Percentiles rank a stretch among this genome's conserved stretches.
Conservation (phyloP, 176 grass and related monocot genomes). For the Oryza nivara region DNA sequence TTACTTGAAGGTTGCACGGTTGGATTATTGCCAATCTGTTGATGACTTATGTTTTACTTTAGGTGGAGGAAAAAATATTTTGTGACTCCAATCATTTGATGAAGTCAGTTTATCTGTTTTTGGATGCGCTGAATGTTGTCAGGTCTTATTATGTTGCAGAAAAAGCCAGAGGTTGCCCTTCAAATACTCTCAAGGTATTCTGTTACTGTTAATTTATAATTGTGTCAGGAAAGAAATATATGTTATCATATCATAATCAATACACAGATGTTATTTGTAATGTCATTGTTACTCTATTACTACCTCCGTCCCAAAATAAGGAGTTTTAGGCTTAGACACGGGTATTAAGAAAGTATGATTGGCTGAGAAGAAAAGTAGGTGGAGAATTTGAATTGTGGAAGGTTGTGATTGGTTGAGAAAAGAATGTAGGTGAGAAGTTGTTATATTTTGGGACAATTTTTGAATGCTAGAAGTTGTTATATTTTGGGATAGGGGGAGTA, state of each 20-base stretch:
- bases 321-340: background rate
- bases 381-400: too few species aligned
- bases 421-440: too few species aligned
- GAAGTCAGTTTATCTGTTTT: conserved; percentile 81
- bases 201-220: conserved; percentile 33
- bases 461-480: background rate
- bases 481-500: too few species aligned
- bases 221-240: background rate
- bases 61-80: conserved; percentile 89
- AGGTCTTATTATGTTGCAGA: conserved; percentile 79
- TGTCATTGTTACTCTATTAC: conserved; percentile 9
- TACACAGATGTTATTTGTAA: background rate
- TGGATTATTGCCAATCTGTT: conserved; percentile 13
- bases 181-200: conserved; percentile 70
- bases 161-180: conserved; percentile 53
- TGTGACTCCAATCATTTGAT: conserved; percentile 77
- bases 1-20: conserved; percentile 24
- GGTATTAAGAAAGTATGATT: too few species aligned
- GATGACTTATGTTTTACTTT: conserved; percentile 41
- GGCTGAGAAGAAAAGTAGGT: too few species aligned
- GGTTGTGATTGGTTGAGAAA: too few species aligned
- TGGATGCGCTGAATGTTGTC: conserved; percentile 81
- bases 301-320: too few species aligned
- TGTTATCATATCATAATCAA: background rate
- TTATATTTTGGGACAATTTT: too few species aligned